phyloP scores from a whole-genome alignment of 2,329 filamentous ascomycete species.

The Colletotrichum sp. region DNA sequence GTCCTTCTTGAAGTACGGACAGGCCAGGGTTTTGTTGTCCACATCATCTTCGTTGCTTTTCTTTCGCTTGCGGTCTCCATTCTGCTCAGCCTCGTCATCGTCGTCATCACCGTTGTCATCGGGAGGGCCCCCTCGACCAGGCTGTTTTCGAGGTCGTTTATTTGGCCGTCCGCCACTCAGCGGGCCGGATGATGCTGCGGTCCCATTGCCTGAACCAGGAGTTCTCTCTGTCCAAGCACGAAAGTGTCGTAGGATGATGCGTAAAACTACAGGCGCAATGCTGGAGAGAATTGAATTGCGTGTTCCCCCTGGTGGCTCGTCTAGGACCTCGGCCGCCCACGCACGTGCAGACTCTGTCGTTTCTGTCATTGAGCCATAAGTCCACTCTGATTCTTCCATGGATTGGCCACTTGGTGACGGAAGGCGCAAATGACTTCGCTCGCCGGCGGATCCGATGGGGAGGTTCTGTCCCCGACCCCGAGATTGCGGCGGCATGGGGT shows the following conservation, averaged over 20 bases:
- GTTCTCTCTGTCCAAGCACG: not conserved
- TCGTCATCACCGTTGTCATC: not conserved
- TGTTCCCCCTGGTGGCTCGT: not conserved
- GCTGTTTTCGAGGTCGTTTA: not conserved
- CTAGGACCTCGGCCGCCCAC: not conserved
- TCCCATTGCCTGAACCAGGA: not conserved
- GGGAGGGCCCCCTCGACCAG: not conserved
- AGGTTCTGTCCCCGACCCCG: not conserved
- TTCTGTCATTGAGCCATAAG: not conserved
- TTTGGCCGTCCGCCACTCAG: not conserved
- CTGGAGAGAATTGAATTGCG: not conserved
- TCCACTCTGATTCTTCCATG: not conserved
- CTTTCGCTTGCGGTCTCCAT: not conserved
- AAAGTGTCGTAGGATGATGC: not conserved
- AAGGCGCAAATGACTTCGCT: not conserved
- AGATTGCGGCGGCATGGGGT: not conserved
- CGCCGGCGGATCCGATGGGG: too few relatives aligned
- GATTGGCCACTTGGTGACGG: not conserved
- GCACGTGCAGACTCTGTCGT: not conserved
- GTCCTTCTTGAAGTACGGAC: conserved; percentile 32
- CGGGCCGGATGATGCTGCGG: not conserved
- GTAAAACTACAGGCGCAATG: not conserved
- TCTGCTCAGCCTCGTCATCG: not conserved
- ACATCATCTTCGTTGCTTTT: not conserved
- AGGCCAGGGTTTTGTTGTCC: conserved; percentile 16